A percentile compares a stretch with the other conserved stretches of the same genome.
Conservation (phyloP, 805 yeast species). For the Starmerella bombi region DNA sequence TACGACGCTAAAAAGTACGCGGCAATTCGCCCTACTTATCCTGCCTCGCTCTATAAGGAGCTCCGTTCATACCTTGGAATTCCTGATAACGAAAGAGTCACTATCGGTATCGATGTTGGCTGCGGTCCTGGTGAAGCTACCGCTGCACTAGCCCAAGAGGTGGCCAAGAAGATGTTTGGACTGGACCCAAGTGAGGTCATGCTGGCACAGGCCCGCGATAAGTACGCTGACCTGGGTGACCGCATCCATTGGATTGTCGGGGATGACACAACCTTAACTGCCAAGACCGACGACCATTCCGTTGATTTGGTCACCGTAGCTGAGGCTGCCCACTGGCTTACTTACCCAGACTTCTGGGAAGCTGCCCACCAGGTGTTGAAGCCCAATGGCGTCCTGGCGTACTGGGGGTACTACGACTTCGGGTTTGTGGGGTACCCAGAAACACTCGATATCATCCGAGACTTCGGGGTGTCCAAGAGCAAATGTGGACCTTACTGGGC, state of each 20-base stretch:
- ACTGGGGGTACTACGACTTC: constrained; percentile 74
- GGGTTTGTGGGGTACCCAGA: constrained; percentile 38
- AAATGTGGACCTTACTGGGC: constrained; percentile 57
- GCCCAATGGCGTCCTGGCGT: constrained; percentile 54
- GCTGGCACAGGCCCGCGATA: constrained; percentile 36
- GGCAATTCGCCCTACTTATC: constrained; percentile 55
- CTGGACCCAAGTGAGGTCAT: constrained; percentile 47
- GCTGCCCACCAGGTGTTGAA: constrained; percentile 40
- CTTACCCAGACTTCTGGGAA: constrained; percentile 40
- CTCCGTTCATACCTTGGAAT: constrained; percentile 28
- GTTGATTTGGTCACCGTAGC: constrained; percentile 64
- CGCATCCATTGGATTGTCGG: constrained; percentile 16
- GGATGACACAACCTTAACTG: constrained; percentile 20
- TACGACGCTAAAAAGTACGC: constrained; percentile 45
- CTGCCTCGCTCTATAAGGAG: constrained; percentile 35
- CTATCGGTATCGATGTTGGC: constrained; percentile 51
- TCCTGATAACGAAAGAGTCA: constrained; percentile 16
- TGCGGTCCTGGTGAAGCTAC: constrained; percentile 73
- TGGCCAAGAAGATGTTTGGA: constrained; percentile 43
- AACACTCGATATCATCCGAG: constrained; percentile 40
- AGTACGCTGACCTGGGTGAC: background rate
- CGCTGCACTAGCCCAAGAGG: constrained; percentile 32
- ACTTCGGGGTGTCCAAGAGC: constrained; percentile 39
- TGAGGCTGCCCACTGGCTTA: constrained; percentile 77
- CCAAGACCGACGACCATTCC: constrained; percentile 24